Evolutionary conservation across 202 grass and related monocot genomes (phyloP), one percentile per base, ranked within the genome.

Genomic region (Schoenoplectus triqueter): DNA sequence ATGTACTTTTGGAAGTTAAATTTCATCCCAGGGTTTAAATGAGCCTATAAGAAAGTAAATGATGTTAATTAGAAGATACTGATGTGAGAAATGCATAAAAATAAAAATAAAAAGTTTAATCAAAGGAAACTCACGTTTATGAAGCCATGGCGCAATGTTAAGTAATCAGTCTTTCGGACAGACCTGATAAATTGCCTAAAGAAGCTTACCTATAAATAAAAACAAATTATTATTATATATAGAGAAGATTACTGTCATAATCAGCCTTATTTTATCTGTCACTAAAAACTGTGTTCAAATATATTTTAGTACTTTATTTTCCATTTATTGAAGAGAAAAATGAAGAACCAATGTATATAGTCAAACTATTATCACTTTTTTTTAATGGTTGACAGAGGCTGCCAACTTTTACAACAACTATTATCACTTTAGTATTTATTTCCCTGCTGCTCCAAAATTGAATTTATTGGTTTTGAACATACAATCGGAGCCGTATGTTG

Each of bases 161-260:
- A 82, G 80, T 98, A 98, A 86, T 98, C 95, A 48, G 91, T 90
- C 86, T 88, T 91, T 41, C 88, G 86, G 82, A 95, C 93, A 63
- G 95, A 98, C 86, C 91, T 95, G 61, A 98, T 93, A 64, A 95
- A 95, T 83, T 98, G 93, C 81, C 90, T 90, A 80, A 98, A 92
- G 87, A 98, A 98, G 69, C 93, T 92, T 60, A 86, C 94, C 94
- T 97, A 55, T 71, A 72, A 19, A 54, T 80, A 70, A 82, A 60
- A 17, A 78, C 59, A 61, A 4, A 78, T 59, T 83, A 65, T 13
- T 7, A 83, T 31, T 31, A 31, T 31, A 31, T 83, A 1, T 6
- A 86, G 59, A 22, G 59, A 45, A 18, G 59, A 61, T 59, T 62
- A 62, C 5, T 62, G 59, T 1, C 31, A 31, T 31, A 31, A 31